phyloP scores from a whole-genome alignment of 2,329 filamentous ascomycete species.

The Aureobasidium namibiae region DNA sequence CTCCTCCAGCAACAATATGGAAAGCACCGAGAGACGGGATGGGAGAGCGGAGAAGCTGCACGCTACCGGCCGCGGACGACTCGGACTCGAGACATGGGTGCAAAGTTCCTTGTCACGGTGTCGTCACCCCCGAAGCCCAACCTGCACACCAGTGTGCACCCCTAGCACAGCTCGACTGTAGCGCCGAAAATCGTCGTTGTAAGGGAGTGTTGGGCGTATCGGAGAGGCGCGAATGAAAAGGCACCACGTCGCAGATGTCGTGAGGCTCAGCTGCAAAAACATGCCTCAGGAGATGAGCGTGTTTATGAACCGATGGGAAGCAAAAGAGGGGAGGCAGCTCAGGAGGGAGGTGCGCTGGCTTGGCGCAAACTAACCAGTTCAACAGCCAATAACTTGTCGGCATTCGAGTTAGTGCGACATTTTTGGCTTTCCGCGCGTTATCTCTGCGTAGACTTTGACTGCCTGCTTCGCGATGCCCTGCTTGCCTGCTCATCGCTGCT shows the following conservation, averaged over 20 bases:
- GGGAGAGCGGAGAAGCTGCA: constrained; percentile 5
- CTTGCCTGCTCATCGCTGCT: neutral
- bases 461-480: neutral
- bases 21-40: neutral
- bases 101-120: neutral
- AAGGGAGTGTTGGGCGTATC: neutral
- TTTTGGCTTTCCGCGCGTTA: constrained; percentile 5
- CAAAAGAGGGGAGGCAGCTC: neutral
- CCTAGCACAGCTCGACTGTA: neutral
- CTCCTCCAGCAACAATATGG: neutral
- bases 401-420: constrained; percentile 1
- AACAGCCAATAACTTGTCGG: constrained; percentile 5
- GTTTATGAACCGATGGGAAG: neutral
- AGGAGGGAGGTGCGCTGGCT: constrained; percentile 7
- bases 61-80: constrained; percentile 9
- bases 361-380: neutral
- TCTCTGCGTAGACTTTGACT: constrained; percentile 11
- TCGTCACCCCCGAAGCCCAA: constrained; percentile 1
- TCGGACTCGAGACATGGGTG: constrained; percentile 9
- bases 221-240: neutral
- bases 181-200: neutral
- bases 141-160: neutral
- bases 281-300: constrained; percentile 5
- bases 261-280: constrained; percentile 4
- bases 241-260: neutral